phyloP scores from a whole-genome alignment of 192 early-diverging fungal species.

The Ambispora gerdemannii region DNA sequence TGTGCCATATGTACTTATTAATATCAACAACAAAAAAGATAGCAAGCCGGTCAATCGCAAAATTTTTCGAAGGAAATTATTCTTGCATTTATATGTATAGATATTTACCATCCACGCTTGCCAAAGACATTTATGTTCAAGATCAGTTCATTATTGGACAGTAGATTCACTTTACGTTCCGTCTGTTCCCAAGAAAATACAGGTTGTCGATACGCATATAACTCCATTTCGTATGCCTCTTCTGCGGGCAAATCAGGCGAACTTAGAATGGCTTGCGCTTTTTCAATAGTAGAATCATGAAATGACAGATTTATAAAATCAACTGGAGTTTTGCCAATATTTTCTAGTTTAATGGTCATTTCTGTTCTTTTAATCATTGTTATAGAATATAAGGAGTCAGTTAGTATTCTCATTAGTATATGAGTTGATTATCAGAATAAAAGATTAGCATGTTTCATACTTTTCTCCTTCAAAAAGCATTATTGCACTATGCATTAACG shows the following conservation, averaged over 20 bases:
- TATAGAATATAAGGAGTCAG: too few species aligned
- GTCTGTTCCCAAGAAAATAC: conserved; percentile 55
- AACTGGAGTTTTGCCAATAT: conserved; percentile 69
- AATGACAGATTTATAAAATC: conserved; percentile 65
- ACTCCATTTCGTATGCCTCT: conserved; percentile 73
- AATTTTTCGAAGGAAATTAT: conserved; percentile 30
- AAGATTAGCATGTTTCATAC: too few species aligned
- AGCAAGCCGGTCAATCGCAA: not conserved
- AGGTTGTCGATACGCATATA: conserved; percentile 54
- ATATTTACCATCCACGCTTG: conserved; percentile 61
- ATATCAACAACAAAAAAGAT: not conserved
- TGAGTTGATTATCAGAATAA: too few species aligned
- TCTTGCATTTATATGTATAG: not conserved
- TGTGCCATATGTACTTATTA: conserved; percentile 42
- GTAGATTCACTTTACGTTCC: conserved; percentile 41
- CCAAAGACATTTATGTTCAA: conserved; percentile 70
- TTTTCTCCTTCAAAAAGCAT: conserved; percentile 84
- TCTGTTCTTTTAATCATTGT: conserved; percentile 54
- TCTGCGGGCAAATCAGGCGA: conserved; percentile 56
- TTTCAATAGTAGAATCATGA: conserved; percentile 47
- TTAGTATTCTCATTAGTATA: too few species aligned
- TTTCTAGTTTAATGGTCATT: conserved; percentile 64
- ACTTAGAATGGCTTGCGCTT: conserved; percentile 30
- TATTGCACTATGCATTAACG: conserved; percentile 59
- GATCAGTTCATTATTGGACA: conserved; percentile 51